phyloP scores from a whole-genome alignment of 2,329 filamentous ascomycete genomes.

The Curvularia lunata region DNA sequence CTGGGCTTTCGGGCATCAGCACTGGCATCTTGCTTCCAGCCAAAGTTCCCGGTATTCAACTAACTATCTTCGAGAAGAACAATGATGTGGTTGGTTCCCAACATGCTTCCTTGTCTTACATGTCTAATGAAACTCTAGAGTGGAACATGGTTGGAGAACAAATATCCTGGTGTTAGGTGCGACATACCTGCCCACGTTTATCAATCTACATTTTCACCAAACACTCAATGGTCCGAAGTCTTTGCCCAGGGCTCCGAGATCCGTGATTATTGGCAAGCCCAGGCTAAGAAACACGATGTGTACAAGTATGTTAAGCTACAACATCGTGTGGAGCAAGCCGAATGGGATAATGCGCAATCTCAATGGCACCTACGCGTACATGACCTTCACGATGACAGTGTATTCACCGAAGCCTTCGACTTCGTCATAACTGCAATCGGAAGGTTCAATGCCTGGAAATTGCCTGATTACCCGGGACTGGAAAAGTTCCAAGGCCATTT shows the following conservation, averaged over 20 bases:
- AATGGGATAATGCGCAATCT: conserved; percentile 52
- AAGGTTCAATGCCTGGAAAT: conserved; percentile 42
- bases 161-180: conserved; percentile 43
- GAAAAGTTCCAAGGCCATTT: conserved; percentile 39
- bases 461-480: conserved; percentile 40
- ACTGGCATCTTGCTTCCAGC: conserved; percentile 70
- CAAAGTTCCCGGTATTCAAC: conserved; percentile 71
- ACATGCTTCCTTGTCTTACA: neutral
- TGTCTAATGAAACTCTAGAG: conserved; percentile 17
- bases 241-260: conserved; percentile 53
- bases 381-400: conserved; percentile 53
- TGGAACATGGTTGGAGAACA: conserved; percentile 49
- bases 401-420: conserved; percentile 36
- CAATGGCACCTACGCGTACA: conserved; percentile 66
- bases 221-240: conserved; percentile 53
- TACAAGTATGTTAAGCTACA: conserved; percentile 50
- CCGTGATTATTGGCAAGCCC: conserved; percentile 50
- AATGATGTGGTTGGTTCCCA: conserved; percentile 46
- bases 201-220: conserved; percentile 52
- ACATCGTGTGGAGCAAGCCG: conserved; percentile 47
- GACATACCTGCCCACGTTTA: conserved; percentile 50
- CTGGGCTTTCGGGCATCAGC: conserved; percentile 67
- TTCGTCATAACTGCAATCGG: conserved; percentile 49
- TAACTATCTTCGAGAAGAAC: conserved; percentile 59
- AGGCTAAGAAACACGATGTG: conserved; percentile 50